Conservation (phyloP, 2,329 filamentous ascomycete species). For the Magnaporthales sp. region DNA sequence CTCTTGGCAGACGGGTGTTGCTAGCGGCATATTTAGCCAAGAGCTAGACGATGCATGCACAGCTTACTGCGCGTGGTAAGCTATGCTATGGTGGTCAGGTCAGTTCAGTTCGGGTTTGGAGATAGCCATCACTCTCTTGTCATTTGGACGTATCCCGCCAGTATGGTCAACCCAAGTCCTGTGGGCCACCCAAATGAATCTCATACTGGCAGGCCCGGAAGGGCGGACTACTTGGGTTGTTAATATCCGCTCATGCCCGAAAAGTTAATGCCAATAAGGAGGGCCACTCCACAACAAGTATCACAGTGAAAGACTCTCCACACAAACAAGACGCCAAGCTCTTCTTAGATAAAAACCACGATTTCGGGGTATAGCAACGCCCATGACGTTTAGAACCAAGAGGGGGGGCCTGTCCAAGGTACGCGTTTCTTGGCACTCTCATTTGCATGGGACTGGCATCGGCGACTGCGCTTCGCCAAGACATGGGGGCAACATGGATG, state of each 20-base stretch:
- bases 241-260: neutral
- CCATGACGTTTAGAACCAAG: neutral
- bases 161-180: neutral
- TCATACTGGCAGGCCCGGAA: neutral
- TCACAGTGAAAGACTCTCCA: neutral
- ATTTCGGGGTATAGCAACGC: neutral
- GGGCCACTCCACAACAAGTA: neutral
- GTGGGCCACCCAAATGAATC: neutral
- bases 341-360: neutral
- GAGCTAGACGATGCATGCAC: neutral
- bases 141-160: neutral
- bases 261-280: neutral
- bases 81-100: too few relatives aligned
- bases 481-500: neutral
- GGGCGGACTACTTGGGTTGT: neutral
- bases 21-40: neutral
- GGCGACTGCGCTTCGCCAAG: neutral
- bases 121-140: neutral
- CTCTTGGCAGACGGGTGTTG: neutral
- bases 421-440: neutral
- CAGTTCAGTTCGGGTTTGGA: neutral
- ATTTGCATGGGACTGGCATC: neutral
- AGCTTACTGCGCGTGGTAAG: neutral
- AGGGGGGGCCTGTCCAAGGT: neutral
- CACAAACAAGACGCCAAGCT: too few relatives aligned